Conservation (phyloP, 495 filamentous ascomycete species). For the Letharia columbiana region DNA sequence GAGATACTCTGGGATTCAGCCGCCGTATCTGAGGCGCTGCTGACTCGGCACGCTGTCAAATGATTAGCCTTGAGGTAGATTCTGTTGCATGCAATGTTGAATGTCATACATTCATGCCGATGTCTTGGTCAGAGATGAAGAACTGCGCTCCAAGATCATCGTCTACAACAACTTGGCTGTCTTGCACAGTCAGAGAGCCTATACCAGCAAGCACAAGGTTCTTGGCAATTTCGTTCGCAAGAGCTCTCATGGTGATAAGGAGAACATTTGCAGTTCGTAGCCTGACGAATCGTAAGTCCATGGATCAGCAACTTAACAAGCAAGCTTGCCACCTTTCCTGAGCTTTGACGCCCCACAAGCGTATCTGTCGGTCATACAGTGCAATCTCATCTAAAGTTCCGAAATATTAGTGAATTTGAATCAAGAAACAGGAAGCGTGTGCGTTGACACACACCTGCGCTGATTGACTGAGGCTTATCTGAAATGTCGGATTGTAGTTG, state of each 20-base stretch:
- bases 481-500: conserved; percentile 20
- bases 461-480: conserved; percentile 36
- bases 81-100: neutral
- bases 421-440: neutral
- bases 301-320: neutral
- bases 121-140: conserved; percentile 61
- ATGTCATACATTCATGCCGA: conserved; percentile 67
- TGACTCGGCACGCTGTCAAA: conserved; percentile 65
- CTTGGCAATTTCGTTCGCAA: conserved; percentile 94
- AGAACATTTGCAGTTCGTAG: conserved; percentile 88
- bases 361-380: conserved; percentile 94
- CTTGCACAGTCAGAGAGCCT: conserved; percentile 80
- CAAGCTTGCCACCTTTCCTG: conserved; percentile 53
- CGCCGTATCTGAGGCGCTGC: conserved; percentile 68
- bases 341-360: conserved; percentile 94
- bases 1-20: conserved; percentile 82
- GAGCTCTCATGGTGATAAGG: conserved; percentile 74
- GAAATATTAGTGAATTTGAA: neutral
- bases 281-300: conserved; percentile 35
- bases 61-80: conserved; percentile 10
- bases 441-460: conserved; percentile 37
- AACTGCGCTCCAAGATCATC: conserved; percentile 85
- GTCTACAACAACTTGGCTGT: conserved; percentile 66
- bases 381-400: conserved; percentile 78
- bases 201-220: conserved; percentile 96